Percentiles rank a stretch among this genome's conserved stretches.
Conservation (phyloP, 2,329 filamentous ascomycete species). For the Mycogone perniciosa region DNA sequence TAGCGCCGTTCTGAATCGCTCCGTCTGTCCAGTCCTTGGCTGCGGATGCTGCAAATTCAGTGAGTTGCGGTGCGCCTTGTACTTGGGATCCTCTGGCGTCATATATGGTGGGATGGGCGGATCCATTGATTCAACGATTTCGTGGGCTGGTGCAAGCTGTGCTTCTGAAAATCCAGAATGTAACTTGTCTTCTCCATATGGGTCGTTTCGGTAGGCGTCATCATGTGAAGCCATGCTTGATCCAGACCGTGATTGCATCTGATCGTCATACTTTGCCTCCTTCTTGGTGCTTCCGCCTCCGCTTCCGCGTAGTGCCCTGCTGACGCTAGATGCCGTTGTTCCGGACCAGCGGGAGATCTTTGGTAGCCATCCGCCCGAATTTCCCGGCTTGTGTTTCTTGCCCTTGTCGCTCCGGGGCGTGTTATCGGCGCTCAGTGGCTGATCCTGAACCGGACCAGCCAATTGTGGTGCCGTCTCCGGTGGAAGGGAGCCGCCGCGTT, state of each 20-base stretch:
- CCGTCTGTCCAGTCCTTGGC: conserved; percentile 65
- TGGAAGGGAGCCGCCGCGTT: conserved; percentile 48
- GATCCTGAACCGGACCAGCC: conserved; percentile 30
- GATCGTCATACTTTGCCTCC: conserved; percentile 53
- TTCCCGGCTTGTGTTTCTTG: conserved; percentile 83
- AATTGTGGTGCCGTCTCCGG: conserved; percentile 54
- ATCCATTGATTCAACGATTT: conserved; percentile 21
- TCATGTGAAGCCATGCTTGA: conserved; percentile 66
- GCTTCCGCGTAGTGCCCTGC: conserved; percentile 62
- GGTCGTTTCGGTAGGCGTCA: conserved; percentile 45
- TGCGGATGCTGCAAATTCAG: conserved; percentile 75
- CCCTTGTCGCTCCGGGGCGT: conserved; percentile 68
- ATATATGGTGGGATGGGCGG: conserved; percentile 47
- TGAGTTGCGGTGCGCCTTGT: conserved; percentile 75
- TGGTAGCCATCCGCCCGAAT: conserved; percentile 72
- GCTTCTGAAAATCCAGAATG: conserved; percentile 51
- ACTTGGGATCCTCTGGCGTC: conserved; percentile 64
- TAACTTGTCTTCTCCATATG: conserved; percentile 56
- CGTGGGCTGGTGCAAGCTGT: conserved; percentile 31
- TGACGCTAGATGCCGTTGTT: conserved; percentile 83
- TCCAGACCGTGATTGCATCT: conserved; percentile 63
- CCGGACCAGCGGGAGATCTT: conserved; percentile 98
- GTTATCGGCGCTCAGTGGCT: conserved; percentile 63
- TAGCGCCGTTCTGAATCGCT: conserved; percentile 66
- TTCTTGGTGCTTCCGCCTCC: conserved; percentile 44